phyloP scores from a whole-genome alignment of 768 basidiomycete species.

The Phylloporus sp. region DNA sequence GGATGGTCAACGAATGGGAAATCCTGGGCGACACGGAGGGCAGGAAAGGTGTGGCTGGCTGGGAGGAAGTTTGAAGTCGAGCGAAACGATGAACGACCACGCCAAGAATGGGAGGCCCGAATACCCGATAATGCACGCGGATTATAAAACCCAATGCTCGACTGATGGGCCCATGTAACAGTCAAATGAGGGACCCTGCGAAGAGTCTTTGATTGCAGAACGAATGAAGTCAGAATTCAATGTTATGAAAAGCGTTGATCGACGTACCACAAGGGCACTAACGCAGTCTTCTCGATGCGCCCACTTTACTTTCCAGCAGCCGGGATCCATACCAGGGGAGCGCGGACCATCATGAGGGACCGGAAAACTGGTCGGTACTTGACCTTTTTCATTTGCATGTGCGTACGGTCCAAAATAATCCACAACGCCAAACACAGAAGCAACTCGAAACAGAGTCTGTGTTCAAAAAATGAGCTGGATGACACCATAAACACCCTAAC shows the following conservation, averaged over 20 bases:
- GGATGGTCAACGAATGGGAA: background rate
- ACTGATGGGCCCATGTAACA: slow-evolving; percentile 78
- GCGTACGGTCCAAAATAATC: slow-evolving; percentile 46
- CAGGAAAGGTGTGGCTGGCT: slow-evolving; percentile 14
- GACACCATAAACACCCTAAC: slow-evolving; percentile 6
- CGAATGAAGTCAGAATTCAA: slow-evolving; percentile 1
- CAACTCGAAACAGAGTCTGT: slow-evolving; percentile 50
- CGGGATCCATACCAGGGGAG: slow-evolving; percentile 48
- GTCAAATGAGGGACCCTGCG: slow-evolving; percentile 65
- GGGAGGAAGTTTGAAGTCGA: slow-evolving; percentile 14
- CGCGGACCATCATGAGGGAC: slow-evolving; percentile 56
- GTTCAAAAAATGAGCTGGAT: slow-evolving; percentile 4
- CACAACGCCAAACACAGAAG: slow-evolving; percentile 57
- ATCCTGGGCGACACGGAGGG: slow-evolving; percentile 5
- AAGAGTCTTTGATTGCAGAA: slow-evolving; percentile 47
- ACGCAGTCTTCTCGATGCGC: slow-evolving; percentile 70
- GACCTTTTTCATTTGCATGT: slow-evolving; percentile 16
- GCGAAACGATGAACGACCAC: slow-evolving; percentile 11
- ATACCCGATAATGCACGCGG: slow-evolving; percentile 7
- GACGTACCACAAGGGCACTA: slow-evolving; percentile 60
- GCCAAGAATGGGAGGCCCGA: slow-evolving; percentile 17
- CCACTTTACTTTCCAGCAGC: slow-evolving; percentile 80
- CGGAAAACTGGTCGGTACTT: slow-evolving; percentile 29
- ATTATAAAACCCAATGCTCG: slow-evolving; percentile 19
- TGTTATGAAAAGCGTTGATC: background rate